A percentile compares a stretch with the other conserved stretches of the same genome.
These are phyloP conservation scores for Eucalyptus grandis DNA, from an alignment of 345 rosid species.

Conservation along the genomic window DNA sequence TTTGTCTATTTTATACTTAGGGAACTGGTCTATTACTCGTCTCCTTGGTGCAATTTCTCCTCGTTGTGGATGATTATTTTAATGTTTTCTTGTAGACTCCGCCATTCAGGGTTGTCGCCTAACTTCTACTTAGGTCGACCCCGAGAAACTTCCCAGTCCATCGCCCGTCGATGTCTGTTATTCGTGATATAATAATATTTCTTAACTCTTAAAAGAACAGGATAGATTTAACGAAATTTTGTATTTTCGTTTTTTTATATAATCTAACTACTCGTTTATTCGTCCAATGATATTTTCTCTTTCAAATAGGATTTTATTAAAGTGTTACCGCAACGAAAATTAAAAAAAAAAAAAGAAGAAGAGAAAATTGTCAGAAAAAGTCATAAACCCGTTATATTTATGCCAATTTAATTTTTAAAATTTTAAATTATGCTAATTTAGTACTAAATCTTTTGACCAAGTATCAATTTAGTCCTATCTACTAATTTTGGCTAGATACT, in stretches of 20 bases:
- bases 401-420: background rate
- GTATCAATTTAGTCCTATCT: background rate
- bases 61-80: background rate
- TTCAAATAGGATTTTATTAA: background rate
- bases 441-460: background rate
- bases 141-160: background rate
- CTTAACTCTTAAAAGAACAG: background rate
- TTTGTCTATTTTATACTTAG: background rate
- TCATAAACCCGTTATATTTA: rapidly evolving
- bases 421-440: too few relatives aligned
- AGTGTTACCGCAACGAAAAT: background rate
- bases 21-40: background rate
- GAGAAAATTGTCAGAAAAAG: background rate
- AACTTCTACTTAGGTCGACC: background rate
- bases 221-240: background rate
- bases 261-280: background rate
- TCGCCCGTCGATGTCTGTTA: background rate
- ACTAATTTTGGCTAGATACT: too few relatives aligned
- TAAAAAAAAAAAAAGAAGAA: rapidly evolving
- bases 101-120: background rate
- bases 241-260: background rate
- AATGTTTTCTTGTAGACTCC: background rate
- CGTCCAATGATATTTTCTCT: background rate
- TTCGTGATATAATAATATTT: background rate
- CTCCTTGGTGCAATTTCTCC: background rate